Percentiles rank a stretch among this genome's conserved stretches.
phyloP scores from a whole-genome alignment of 2,329 filamentous ascomycete species.

The Xylaria sp. region DNA sequence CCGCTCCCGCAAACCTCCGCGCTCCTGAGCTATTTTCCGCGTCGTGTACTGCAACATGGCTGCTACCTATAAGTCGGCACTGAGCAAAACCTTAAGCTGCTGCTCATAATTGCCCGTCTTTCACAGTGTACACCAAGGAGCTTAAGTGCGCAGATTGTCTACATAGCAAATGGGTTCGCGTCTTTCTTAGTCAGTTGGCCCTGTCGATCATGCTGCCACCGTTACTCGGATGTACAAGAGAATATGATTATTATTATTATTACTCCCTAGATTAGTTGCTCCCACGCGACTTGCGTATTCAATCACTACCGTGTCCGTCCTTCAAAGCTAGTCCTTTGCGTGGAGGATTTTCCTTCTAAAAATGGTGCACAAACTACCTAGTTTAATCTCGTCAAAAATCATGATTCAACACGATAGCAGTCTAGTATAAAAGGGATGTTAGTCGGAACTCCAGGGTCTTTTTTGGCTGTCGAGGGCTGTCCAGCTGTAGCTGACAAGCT shows the following conservation, averaged over 20 bases:
- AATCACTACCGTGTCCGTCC: neutral
- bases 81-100: neutral
- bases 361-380: neutral
- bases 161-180: neutral
- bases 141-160: neutral
- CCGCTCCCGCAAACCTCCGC: slow-evolving; percentile 7
- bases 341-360: neutral
- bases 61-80: neutral
- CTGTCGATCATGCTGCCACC: slow-evolving; percentile 2
- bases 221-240: neutral
- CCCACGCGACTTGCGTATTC: slow-evolving; percentile 11
- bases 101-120: neutral
- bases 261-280: slow-evolving; percentile 13
- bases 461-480: too few relatives aligned
- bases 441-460: neutral
- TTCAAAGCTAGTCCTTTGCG: neutral
- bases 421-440: slow-evolving; percentile 5
- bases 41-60: neutral
- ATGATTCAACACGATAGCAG: slow-evolving; percentile 2
- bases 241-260: neutral
- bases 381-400: slow-evolving; percentile 13
- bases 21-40: slow-evolving; percentile 24
- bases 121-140: neutral
- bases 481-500: slow-evolving; percentile 25
- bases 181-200: neutral